These are phyloP conservation scores for Breynia disticha DNA, from an alignment of 441 rosid species.

Conservation along the genomic window DNA sequence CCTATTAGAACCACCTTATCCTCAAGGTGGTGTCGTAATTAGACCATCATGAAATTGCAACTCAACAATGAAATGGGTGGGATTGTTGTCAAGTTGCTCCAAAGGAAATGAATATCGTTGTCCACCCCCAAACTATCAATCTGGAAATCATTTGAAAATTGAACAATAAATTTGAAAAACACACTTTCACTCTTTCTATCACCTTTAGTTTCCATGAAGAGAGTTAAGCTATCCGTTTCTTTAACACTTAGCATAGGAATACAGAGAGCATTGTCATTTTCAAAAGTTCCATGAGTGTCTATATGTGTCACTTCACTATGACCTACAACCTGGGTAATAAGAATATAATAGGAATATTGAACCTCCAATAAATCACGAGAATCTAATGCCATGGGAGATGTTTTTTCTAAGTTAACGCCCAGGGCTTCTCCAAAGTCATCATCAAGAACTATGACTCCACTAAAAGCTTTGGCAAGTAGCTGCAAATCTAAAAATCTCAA, in stretches of 20 bases:
- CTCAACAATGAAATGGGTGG: too few relatives aligned
- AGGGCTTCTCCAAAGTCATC: conserved; percentile 98
- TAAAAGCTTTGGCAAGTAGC: conserved; percentile 89
- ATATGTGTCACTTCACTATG: conserved; percentile 87
- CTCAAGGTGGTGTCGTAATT: too few relatives aligned
- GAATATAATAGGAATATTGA: conserved; percentile 87
- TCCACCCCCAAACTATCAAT: conserved; percentile 78
- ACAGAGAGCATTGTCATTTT: conserved; percentile 49
- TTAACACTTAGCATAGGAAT: conserved; percentile 86
- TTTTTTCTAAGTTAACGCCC: conserved; percentile 91
- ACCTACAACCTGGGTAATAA: conserved; percentile 82
- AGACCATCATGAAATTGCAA: too few relatives aligned
- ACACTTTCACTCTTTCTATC: conserved; percentile 70
- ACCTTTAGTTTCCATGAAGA: conserved; percentile 75
- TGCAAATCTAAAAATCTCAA: conserved; percentile 71
- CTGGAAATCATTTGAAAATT: conserved; percentile 69
- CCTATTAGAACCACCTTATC: too few relatives aligned
- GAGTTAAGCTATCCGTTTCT: conserved; percentile 83
- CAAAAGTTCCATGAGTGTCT: conserved; percentile 64
- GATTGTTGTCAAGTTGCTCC: too few relatives aligned
- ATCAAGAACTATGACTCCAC: conserved; percentile 89
- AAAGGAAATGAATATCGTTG: too few relatives aligned
- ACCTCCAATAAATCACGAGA: conserved; percentile 82
- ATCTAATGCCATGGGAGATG: conserved; percentile 75
- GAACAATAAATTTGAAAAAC: conserved; percentile 80